phyloP scores from a whole-genome alignment of 108 stramenopile species.

The Pseudonitzschia pungens region DNA sequence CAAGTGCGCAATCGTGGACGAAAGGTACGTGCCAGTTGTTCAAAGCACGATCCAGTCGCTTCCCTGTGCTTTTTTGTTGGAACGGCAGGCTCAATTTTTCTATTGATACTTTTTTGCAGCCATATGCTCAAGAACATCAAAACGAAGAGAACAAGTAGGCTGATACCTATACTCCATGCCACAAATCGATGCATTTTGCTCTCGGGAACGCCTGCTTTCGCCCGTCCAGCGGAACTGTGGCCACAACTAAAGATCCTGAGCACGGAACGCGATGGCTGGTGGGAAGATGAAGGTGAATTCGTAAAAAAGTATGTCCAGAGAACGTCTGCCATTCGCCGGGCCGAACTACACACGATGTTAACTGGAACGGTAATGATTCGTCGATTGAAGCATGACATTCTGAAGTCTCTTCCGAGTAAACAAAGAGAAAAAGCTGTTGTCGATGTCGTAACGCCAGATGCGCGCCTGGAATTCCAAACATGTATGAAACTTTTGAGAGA shows the following conservation, averaged over 20 bases:
- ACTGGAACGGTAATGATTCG: conserved; percentile 94
- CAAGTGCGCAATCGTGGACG: conserved; percentile 90
- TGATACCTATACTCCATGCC: conserved; percentile 77
- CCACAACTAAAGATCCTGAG: conserved; percentile 89
- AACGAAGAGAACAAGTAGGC: conserved; percentile 74
- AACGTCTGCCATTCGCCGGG: conserved; percentile 37
- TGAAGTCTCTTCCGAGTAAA: conserved; percentile 89
- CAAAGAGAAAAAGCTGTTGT: conserved; percentile 67
- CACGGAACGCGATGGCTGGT: conserved; percentile 57
- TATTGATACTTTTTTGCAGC: background rate
- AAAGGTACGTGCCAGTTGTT: conserved; percentile 34
- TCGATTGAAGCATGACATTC: conserved; percentile 90
- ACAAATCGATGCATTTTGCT: conserved; percentile 85
- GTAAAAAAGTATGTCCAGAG: conserved; percentile 77
- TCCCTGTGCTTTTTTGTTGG: too few species aligned
- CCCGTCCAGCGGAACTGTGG: conserved; percentile 91
- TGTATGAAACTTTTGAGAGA: conserved; percentile 57
- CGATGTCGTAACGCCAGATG: conserved; percentile 43
- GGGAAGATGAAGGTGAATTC: conserved; percentile 72
- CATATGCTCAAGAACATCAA: conserved; percentile 93
- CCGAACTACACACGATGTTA: conserved; percentile 91
- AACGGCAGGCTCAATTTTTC: background rate
- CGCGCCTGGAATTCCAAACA: conserved; percentile 47
- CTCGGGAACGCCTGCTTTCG: conserved; percentile 96
- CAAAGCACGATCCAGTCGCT: background rate